phyloP scores from a whole-genome alignment of 164 flowering plant species.

The Euptelea pleiosperma region DNA sequence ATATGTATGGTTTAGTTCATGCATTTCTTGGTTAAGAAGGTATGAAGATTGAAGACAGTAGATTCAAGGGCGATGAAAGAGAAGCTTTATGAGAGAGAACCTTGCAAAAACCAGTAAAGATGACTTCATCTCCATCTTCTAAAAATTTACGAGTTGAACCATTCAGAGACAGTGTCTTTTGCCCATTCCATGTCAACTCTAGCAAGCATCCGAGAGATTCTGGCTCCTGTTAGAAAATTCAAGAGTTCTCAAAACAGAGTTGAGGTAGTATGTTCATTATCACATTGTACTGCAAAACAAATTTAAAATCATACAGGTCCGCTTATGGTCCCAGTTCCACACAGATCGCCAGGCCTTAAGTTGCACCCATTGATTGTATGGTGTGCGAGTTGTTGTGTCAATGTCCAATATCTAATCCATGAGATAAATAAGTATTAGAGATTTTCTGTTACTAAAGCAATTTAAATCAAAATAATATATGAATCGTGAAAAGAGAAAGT shows the following conservation, averaged over 20 bases:
- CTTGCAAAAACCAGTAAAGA: conserved; percentile 74
- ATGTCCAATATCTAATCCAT: conserved; percentile 79
- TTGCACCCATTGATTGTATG: conserved; percentile 97
- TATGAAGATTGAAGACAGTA: not conserved
- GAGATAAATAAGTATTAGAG: not conserved
- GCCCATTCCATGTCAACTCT: conserved; percentile 92
- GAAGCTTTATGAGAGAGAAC: conserved; percentile 25
- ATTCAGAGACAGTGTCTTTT: conserved; percentile 61
- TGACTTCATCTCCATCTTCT: conserved; percentile 97
- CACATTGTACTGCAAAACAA: too few species aligned
- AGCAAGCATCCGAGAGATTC: conserved; percentile 87
- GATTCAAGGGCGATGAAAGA: not conserved
- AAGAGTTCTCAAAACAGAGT: not conserved
- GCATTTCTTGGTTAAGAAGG: too few species aligned
- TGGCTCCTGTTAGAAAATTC: conserved; percentile 53
- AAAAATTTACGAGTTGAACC: conserved; percentile 61
- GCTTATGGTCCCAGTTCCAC: conserved; percentile 95
- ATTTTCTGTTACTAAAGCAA: not conserved
- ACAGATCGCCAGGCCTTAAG: conserved; percentile 95
- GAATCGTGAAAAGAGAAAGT: conserved; percentile 1
- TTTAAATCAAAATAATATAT: conserved; percentile 6
- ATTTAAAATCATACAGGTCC: conserved; percentile 73
- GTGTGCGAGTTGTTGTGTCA: conserved; percentile 94
- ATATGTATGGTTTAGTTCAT: too few species aligned
- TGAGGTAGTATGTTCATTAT: too few species aligned